A percentile compares a stretch with the other conserved stretches of the same genome.
Conservation (phyloP, 208 protist genomes). For the Acanthamoeba triangularis region DNA sequence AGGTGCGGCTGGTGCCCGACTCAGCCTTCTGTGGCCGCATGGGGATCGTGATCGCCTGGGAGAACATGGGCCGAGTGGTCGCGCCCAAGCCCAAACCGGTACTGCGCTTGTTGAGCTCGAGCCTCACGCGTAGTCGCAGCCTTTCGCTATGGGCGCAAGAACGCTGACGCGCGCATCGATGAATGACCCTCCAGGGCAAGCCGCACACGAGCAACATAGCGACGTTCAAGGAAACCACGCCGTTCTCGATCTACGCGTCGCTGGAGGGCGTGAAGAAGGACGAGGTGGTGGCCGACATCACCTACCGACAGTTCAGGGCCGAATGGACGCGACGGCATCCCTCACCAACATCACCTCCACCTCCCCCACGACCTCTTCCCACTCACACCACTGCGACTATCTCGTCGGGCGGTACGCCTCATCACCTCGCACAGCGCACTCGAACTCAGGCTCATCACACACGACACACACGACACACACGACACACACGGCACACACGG, state of each 20-base stretch:
- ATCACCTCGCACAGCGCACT: too few relatives aligned
- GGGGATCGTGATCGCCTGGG: background rate
- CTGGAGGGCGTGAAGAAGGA: background rate
- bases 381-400: background rate
- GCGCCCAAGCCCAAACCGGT: background rate
- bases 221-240: background rate
- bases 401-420: background rate
- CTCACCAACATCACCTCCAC: background rate
- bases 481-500: too few relatives aligned
- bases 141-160: too few relatives aligned
- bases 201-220: background rate
- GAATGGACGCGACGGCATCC: background rate
- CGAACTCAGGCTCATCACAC: too few relatives aligned
- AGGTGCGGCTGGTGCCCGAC: background rate
- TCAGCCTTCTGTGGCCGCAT: background rate
- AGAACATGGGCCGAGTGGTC: background rate
- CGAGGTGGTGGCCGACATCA: conserved; percentile 39
- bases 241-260: conserved; percentile 29
- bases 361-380: background rate
- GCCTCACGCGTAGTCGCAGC: too few relatives aligned
- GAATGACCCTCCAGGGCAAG: background rate
- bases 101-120: background rate
- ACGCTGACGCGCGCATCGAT: background rate
- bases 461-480: too few relatives aligned
- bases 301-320: background rate